Evolutionary conservation across 2,329 filamentous ascomycete species (phyloP), one percentile per base, ranked within the genome.

Genomic region (Phaeophleospora eucalypticola): DNA sequence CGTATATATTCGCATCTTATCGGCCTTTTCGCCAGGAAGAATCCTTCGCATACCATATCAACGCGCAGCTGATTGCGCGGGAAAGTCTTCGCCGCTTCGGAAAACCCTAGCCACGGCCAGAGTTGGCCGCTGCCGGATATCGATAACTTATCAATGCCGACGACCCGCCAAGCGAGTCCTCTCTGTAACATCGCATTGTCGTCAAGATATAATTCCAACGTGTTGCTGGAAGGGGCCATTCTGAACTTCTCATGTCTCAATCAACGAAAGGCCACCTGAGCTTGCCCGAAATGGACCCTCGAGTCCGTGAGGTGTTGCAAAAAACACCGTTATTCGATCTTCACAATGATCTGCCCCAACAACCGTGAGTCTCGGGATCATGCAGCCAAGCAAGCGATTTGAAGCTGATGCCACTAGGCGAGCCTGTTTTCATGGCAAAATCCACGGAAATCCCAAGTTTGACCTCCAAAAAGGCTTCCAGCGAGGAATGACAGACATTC

Each of bases 391-490:
- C 12, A 24, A 8, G 9, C n/a, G 18, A n/a, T 18, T 21, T 29
- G 18, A 24, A 10, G 12, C 12, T 17, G 29, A 9, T n/a, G 7
- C 17, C 18, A 24, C 2, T 18, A 41, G 39, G n/a, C 42, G 46
- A 15, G 42, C 37, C 16, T 57, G 49, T 33, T 63, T 62, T 42
- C 58, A 64, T 27, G 60, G 64, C 41, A 63, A 59, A 41, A 66
- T 65, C 7, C 57, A 65, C 45, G 51, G 62, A 27, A 65, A 66
- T 36, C 56, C 57, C 3, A 66, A 64, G 15, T 67, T 67, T 20
- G 61, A 68, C 46, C 50, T 67, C 10, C 49, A 58, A 10, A 57
- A 60, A 17, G 63, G 63, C 1, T 65, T 66, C 40, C 40, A 64
- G 21, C 43, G 66, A 4, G 66, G 65, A 0, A 66, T 66, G 56